A percentile compares a stretch with the other conserved stretches of the same genome.
These are phyloP conservation scores for Lactarius sp. DNA, from an alignment of 768 basidiomycete genomes.

Conservation along the genomic window DNA sequence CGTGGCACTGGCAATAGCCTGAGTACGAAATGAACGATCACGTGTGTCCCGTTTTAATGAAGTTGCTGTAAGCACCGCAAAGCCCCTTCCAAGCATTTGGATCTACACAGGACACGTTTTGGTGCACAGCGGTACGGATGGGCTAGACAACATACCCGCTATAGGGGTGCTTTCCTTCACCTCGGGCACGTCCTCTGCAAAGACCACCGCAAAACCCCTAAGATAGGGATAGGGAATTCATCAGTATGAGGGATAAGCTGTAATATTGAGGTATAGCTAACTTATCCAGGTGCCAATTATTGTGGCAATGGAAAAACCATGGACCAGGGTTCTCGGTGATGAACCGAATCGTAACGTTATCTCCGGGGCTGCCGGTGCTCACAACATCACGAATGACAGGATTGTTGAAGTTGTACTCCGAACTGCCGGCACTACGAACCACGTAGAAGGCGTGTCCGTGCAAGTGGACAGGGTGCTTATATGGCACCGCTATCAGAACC, in stretches of 20 bases:
- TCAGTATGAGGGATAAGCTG: neutral
- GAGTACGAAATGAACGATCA: too few relatives aligned
- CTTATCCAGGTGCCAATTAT: conserved; percentile 28
- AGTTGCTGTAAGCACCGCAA: neutral
- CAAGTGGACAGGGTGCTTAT: conserved; percentile 12
- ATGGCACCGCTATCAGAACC: neutral
- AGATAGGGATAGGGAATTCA: neutral
- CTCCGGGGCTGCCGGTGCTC: conserved; percentile 14
- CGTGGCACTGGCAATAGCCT: too few relatives aligned
- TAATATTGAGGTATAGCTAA: neutral
- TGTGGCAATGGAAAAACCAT: conserved; percentile 32
- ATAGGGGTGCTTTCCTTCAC: neutral
- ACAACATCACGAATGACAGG: conserved; percentile 45
- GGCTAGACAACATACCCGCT: neutral
- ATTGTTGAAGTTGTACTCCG: conserved; percentile 30
- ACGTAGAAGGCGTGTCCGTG: conserved; percentile 21
- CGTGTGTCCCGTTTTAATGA: neutral
- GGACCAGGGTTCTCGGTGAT: conserved; percentile 30
- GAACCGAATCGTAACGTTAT: conserved; percentile 29
- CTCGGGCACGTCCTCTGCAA: conserved; percentile 15
- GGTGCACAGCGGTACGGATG: neutral
- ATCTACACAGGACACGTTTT: neutral
- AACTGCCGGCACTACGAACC: conserved; percentile 18
- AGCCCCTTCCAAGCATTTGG: neutral
- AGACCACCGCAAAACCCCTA: conserved; percentile 20